A percentile compares a stretch with the other conserved stretches of the same genome.
phyloP scores from a whole-genome alignment of 768 basidiomycete genomes.

The Amanita rubescens region DNA sequence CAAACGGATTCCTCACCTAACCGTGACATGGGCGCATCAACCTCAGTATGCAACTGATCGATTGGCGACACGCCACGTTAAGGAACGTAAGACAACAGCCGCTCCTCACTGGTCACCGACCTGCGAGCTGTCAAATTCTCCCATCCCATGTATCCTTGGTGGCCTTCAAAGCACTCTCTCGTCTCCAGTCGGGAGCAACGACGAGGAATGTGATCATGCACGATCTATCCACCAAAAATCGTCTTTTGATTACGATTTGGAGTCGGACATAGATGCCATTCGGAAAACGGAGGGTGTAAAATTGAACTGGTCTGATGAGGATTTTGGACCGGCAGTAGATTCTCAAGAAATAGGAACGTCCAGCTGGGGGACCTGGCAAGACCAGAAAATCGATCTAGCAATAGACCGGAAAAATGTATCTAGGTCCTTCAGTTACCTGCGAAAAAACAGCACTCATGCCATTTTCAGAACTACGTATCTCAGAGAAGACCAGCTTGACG shows the following conservation, averaged over 20 bases:
- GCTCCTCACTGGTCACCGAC: background rate
- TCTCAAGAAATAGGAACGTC: background rate
- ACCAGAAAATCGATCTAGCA: background rate
- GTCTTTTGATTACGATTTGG: background rate
- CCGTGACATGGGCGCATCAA: conserved; percentile 77
- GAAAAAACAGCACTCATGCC: background rate
- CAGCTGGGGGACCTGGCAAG: conserved; percentile 4
- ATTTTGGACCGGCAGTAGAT: background rate
- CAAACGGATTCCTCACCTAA: conserved; percentile 61
- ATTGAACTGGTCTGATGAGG: conserved; percentile 6
- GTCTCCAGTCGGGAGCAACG: background rate
- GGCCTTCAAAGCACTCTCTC: conserved; percentile 10
- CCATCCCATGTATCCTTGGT: background rate
- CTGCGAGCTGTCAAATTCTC: background rate
- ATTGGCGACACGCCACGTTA: background rate
- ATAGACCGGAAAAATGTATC: background rate
- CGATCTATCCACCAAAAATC: conserved; percentile 1
- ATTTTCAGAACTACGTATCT: conserved; percentile 17
- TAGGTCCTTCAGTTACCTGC: background rate
- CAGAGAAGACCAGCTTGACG: background rate
- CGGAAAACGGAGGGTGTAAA: background rate
- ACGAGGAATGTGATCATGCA: background rate
- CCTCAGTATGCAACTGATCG: conserved; percentile 11
- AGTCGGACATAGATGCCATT: background rate
- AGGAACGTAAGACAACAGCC: background rate